These are phyloP conservation scores for Septoria petroselini DNA, from an alignment of 2,329 filamentous ascomycete genomes.

Conservation along the genomic window DNA sequence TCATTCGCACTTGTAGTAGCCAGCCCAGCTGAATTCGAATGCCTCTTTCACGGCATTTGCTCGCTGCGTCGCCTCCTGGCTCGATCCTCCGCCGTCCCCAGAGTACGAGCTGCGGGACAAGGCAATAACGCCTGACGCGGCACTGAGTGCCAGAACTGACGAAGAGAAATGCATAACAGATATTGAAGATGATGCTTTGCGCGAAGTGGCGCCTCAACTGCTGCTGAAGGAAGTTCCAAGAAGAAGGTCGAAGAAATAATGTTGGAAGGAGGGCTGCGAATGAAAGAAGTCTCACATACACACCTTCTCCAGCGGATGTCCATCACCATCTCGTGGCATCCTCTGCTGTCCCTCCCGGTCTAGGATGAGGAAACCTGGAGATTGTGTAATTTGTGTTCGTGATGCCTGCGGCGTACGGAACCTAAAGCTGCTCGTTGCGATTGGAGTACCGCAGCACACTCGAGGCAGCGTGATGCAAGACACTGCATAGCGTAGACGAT, in stretches of 20 bases:
- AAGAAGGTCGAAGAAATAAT: not conserved
- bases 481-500: conserved; percentile 10
- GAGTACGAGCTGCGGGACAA: not conserved
- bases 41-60: conserved; percentile 63
- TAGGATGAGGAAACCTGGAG: not conserved
- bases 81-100: conserved; percentile 10
- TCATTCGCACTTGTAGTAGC: conserved; percentile 38
- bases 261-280: not conserved
- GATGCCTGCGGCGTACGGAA: not conserved
- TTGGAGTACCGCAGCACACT: not conserved
- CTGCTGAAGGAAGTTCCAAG: not conserved
- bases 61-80: conserved; percentile 21
- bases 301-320: not conserved
- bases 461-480: conserved; percentile 2
- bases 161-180: conserved; percentile 6
- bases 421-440: not conserved
- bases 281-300: not conserved
- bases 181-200: not conserved
- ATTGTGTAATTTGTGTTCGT: no score
- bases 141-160: conserved; percentile 7
- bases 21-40: conserved; percentile 69
- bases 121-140: conserved; percentile 7
- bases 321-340: not conserved
- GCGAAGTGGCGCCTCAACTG: not conserved
- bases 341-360: not conserved